Conservation (phyloP, 2,329 filamentous ascomycete species). For the Trichophyton equinum region DNA sequence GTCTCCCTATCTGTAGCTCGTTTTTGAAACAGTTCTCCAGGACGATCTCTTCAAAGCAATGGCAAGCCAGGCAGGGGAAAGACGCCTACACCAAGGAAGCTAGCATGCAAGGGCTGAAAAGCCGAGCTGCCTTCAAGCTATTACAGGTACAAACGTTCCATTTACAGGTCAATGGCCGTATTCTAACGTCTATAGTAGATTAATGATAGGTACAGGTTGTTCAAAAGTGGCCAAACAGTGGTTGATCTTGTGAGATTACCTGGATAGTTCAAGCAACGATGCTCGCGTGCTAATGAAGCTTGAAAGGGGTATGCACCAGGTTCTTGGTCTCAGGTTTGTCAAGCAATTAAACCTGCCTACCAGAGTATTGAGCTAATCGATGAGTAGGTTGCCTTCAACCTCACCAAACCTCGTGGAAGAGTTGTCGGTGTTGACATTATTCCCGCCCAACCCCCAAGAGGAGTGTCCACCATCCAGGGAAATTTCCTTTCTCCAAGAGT, state of each 20-base stretch:
- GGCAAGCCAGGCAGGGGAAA: slow-evolving; percentile 65
- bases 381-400: slow-evolving; percentile 62
- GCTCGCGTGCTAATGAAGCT: slow-evolving; percentile 4
- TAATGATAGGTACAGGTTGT: slow-evolving; percentile 67
- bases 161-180: not conserved
- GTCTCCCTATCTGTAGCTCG: not conserved
- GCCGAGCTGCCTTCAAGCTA: slow-evolving; percentile 85
- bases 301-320: slow-evolving; percentile 40
- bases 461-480: slow-evolving; percentile 89
- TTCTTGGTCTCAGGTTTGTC: slow-evolving; percentile 45
- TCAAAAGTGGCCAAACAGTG: slow-evolving; percentile 68
- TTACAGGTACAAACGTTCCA: slow-evolving; percentile 50
- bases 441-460: slow-evolving; percentile 76
- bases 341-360: not conserved
- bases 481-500: slow-evolving; percentile 70
- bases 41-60: slow-evolving; percentile 54
- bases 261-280: not conserved
- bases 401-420: slow-evolving; percentile 61
- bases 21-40: not conserved
- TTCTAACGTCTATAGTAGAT: slow-evolving; percentile 42
- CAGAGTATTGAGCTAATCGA: not conserved
- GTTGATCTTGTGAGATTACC: slow-evolving; percentile 59
- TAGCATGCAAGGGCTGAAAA: slow-evolving; percentile 68
- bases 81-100: slow-evolving; percentile 66
- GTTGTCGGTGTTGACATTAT: slow-evolving; percentile 91